Evolutionary conservation across 306 rosid genomes (phyloP).

Genomic region (Vigna angularis): DNA sequence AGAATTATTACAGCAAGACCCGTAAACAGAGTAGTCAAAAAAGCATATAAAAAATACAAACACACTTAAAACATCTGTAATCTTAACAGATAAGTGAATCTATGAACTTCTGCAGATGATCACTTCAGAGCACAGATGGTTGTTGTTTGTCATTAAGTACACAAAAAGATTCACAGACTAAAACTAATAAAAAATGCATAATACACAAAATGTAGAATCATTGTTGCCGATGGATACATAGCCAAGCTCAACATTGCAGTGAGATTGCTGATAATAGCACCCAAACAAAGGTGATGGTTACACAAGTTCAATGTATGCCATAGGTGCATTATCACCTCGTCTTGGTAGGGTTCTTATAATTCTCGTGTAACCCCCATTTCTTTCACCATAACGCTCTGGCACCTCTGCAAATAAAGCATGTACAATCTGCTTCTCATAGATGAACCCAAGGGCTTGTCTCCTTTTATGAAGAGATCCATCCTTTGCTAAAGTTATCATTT

Average conservation of each 20-base stretch:
- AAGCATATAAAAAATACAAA: conserved; percentile 15
- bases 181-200: conserved; percentile 9
- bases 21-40: background rate
- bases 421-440: conserved; percentile 94
- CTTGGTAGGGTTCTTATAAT: conserved; percentile 83
- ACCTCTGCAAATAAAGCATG: conserved; percentile 97
- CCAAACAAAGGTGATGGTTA: conserved; percentile 47
- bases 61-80: background rate
- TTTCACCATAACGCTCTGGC: conserved; percentile 83
- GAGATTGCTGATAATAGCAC: conserved; percentile 12
- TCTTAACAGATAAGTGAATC: conserved; percentile 4
- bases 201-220: conserved; percentile 38
- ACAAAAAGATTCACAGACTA: conserved; percentile 26
- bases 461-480: conserved; percentile 96
- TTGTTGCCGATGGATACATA: conserved; percentile 23
- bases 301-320: conserved; percentile 97
- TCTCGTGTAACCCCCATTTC: conserved; percentile 95
- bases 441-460: conserved; percentile 95
- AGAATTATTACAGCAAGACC: conserved; percentile 20
- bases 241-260: conserved; percentile 35
- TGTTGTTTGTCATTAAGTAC: conserved; percentile 8
- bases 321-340: conserved; percentile 98
- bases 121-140: conserved; percentile 14
- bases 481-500: conserved; percentile 94
- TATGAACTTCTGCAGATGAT: conserved; percentile 18